Conservation (phyloP, 202 grass and related monocot genomes). For the Zoysia matrella region DNA sequence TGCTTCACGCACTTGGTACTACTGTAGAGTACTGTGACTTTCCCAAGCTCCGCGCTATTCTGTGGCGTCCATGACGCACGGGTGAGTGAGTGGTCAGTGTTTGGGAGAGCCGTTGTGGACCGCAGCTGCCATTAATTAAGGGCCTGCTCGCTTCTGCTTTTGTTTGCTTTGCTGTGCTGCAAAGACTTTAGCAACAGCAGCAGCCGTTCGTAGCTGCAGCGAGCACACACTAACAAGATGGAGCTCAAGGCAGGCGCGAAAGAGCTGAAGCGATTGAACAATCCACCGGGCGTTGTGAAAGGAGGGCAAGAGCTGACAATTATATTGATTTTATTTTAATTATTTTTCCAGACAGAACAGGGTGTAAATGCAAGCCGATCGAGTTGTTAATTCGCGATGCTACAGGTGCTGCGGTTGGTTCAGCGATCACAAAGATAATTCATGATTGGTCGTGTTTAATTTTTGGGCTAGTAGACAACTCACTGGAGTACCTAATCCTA, state of each 20-base stretch:
- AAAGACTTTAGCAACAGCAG: no score
- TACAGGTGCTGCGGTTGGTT: not conserved
- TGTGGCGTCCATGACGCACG: not conserved
- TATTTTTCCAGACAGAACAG: constrained; percentile 18
- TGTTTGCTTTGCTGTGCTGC: no score
- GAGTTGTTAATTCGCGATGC: constrained; percentile 3
- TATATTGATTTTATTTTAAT: not conserved
- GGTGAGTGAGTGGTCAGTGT: constrained; percentile 35
- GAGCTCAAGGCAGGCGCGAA: no score
- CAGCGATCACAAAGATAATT: not conserved
- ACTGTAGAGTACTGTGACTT: not conserved
- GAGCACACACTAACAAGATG: no score
- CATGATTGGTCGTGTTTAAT: constrained; percentile 18
- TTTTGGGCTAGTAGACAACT: constrained; percentile 3
- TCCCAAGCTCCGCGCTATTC: not conserved
- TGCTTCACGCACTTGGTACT: not conserved
- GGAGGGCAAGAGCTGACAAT: not conserved
- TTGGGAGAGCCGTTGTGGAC: not conserved
- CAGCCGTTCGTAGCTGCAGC: no score
- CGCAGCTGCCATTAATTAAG: constrained; percentile 39
- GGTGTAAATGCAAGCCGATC: constrained; percentile 10
- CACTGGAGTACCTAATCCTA: not conserved
- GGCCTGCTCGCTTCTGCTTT: no score
- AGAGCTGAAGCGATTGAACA: constrained; percentile 18
- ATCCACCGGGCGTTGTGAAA: constrained; percentile 17